phyloP scores from a whole-genome alignment of 148 eudicot species.

The Chenopodium suecicum region DNA sequence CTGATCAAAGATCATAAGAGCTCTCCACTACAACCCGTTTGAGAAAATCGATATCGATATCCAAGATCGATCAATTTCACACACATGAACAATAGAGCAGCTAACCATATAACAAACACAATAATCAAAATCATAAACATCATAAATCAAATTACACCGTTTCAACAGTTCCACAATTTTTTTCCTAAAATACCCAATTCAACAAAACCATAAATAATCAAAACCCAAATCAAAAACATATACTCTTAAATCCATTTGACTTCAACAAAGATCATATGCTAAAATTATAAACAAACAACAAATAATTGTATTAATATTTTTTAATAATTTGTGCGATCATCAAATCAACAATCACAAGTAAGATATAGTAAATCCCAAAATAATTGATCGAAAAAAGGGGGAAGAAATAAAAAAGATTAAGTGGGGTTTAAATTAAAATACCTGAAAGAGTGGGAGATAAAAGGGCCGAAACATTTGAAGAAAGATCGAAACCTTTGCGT shows the following conservation, averaged over 20 bases:
- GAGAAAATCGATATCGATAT: no score
- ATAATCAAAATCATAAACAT: neutral
- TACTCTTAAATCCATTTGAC: neutral
- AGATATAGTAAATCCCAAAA: neutral
- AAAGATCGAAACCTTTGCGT: slow-evolving; percentile 33
- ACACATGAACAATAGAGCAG: neutral
- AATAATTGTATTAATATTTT: neutral
- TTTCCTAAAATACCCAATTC: neutral
- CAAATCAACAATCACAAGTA: neutral
- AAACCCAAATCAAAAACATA: neutral
- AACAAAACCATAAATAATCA: neutral
- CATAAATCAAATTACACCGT: neutral
- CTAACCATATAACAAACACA: neutral
- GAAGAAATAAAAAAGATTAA: neutral
- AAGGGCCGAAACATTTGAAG: neutral
- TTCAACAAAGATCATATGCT: neutral
- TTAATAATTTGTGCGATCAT: neutral
- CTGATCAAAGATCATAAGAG: neutral
- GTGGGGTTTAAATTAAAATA: slow-evolving; percentile 7
- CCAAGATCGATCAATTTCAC: neutral
- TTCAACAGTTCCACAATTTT: neutral
- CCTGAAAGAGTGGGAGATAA: slow-evolving; percentile 1
- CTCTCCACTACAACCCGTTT: neutral
- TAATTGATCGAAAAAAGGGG: neutral
- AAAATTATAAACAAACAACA: neutral